Evolutionary conservation across 2,329 filamentous ascomycete genomes (phyloP), one percentile per base, ranked within the genome.

Genomic region (Aotearoamyces nothofagi): DNA sequence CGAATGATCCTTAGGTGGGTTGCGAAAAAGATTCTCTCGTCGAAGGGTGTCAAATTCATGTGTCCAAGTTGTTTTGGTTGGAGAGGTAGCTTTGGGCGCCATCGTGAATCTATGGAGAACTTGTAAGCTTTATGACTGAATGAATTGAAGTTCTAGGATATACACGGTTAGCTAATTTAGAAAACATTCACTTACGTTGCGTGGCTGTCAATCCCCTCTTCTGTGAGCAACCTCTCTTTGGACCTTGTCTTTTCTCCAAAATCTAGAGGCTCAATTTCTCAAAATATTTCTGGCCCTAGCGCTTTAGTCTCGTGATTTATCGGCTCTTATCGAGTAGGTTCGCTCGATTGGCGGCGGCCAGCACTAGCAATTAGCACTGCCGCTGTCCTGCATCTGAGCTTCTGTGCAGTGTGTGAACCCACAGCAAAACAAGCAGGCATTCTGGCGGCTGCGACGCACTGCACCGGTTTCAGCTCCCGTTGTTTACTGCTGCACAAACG

Each of bases 1-100:
- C 7, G 79, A 79, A 42, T 72, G 78, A 50, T 96, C 86, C 46
- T 70, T 78, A 0, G 90, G 87, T 11, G 90, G 87, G 41, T 92
- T 76, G 45, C 71, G 67, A 54, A 98, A 98, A 13, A 98, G 78
- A 29, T 80, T 68, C 48, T 98, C 82, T 45, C 87, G 78, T 34
- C 82, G 75, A 34, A 86, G 57, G 4, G 82, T 92, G 52, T 94
- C 69, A 58, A 81, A 96, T 44, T 84, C 69, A 52, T 81, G 75
- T 40, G 82, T 71, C 87, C 87, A 94, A 50, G 70, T 60, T 30
- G 75, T 80, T 35, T 62, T 60, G 34, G 76, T 80, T 4, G 27
- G 30, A n/a, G 32, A 17, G 9, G 24, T 27, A 8, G 33, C 33
- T 12, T 29, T 29, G 35, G 35, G 35, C 27, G 35, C 33, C 35